These are phyloP conservation scores for Debaryomyces psychrophilus DNA, from an alignment of 1,139 yeast species.

Conservation along the genomic window DNA sequence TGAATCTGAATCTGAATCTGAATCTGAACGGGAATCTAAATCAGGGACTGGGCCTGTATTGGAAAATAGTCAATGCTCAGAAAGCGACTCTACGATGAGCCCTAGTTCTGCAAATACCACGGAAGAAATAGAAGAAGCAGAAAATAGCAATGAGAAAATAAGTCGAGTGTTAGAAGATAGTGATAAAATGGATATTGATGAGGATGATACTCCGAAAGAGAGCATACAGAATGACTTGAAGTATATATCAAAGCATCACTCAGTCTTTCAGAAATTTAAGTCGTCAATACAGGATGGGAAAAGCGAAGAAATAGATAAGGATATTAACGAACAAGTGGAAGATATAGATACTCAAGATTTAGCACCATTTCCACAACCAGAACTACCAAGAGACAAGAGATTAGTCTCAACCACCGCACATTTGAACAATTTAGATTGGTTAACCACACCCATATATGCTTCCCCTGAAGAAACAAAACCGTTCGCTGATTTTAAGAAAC, in stretches of 20 bases:
- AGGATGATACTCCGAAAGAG: constrained; percentile 13
- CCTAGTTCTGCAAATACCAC: constrained; percentile 10
- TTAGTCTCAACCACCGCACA: constrained; percentile 44
- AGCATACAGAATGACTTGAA: constrained; percentile 18
- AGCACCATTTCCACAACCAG: constrained; percentile 85
- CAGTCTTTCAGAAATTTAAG: constrained; percentile 34
- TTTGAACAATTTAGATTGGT: constrained; percentile 60
- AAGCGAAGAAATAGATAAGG: constrained; percentile 9
- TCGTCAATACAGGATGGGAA: constrained; percentile 17
- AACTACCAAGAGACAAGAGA: constrained; percentile 53
- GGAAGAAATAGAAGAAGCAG: constrained; percentile 16
- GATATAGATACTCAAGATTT: constrained; percentile 51
- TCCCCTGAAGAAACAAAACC: constrained; percentile 45
- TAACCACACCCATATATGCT: constrained; percentile 63
- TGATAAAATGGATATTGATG: constrained; percentile 19
- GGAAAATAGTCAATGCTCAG: constrained; percentile 1
- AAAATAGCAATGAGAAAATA: constrained; percentile 16
- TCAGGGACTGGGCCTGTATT: neutral
- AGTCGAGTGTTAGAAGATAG: constrained; percentile 13
- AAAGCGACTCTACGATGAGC: constrained; percentile 7
- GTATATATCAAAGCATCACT: constrained; percentile 34
- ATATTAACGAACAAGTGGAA: constrained; percentile 22
- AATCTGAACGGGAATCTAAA: constrained; percentile 3
- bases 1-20: neutral
- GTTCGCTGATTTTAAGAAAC: constrained; percentile 40